Base-by-base conservation (phyloP, 169 alveolate genomes). In the Plasmodium vivax region DNA sequence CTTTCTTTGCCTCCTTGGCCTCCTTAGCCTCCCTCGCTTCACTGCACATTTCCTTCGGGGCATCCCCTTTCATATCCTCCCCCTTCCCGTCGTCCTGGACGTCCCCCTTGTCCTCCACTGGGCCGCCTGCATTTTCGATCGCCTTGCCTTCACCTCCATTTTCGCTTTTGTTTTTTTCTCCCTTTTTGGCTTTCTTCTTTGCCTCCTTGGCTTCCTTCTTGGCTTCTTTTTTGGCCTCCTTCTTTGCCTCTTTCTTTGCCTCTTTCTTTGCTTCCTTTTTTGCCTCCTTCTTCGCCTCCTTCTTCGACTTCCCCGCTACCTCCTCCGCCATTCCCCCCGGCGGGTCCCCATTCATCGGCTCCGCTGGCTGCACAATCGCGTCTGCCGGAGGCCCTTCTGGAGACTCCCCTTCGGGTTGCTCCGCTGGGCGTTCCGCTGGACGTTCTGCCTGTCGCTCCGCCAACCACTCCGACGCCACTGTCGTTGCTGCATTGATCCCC, bases 81-180 rank as follows among this genome's bases (percentile, higher is more conserved):
- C 10, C 38, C 45, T 71, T 56, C 54, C n/a, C n/a, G 19, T 6
- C 72, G 14, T 30, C 9, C 54, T 62, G 45, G 71, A 41, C 27
- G 16, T 45, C 85, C 85, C 41, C 43, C 36, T 80, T 30, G 10
- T 71, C 36, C 74, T 23, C 92, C 47, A 47, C 82, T 83, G 23
- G 16, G 32, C 54, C 6, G 6, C 23, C 23, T 23, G 8, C 3
- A 23, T 51, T 19, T 12, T 14, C 62, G 62, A 51, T 51, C 23
- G 19, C 62, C 23, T 51, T 51, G 27, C 14, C 23, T 23, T 74
- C 38, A 19, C 58, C 19, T 85, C 85, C 75, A 5, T 73, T 12
- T 45, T 34, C 32, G 16, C 30, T 36, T 51, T 45, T 62, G 7
- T 34, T 47, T 72, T 43, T 72, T 41, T 16, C 38, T 72, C 34